phyloP scores from a whole-genome alignment of 306 rosid species.

The Sindora glabra region DNA sequence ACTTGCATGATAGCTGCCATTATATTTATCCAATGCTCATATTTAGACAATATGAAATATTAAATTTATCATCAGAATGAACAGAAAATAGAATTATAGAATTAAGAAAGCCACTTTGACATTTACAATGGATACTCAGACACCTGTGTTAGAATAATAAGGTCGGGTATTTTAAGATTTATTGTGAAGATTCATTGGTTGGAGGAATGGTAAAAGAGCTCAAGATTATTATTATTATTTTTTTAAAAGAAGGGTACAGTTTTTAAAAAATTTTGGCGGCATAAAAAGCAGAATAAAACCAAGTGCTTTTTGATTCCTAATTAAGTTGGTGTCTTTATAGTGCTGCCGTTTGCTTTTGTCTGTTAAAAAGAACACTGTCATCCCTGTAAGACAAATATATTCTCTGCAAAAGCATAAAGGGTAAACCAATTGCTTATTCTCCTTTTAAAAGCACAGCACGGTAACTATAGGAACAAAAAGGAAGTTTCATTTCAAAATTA shows the following conservation, averaged over 20 bases:
- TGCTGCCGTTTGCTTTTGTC: background rate
- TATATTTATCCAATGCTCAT: background rate
- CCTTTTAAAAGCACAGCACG: background rate
- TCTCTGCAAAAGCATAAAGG: background rate
- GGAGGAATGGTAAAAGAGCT: background rate
- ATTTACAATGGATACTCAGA: too few relatives aligned
- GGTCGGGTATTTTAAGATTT: background rate
- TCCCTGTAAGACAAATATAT: conserved; percentile 18
- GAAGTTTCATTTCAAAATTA: background rate
- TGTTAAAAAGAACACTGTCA: background rate
- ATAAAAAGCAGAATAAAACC: conserved; percentile 1
- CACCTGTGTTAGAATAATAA: too few relatives aligned
- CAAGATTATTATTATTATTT: too few relatives aligned
- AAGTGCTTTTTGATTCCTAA: background rate
- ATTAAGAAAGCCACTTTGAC: too few relatives aligned
- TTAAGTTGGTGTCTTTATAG: background rate
- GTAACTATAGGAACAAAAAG: background rate
- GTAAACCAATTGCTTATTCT: background rate
- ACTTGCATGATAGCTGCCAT: conserved; percentile 61
- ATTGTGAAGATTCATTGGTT: background rate
- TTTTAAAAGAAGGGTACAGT: too few relatives aligned
- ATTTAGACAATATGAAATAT: background rate
- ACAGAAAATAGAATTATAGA: too few relatives aligned
- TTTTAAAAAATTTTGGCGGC: background rate
- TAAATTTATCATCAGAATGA: too few relatives aligned